Conservation (phyloP, 805 yeast species). For the Lipomyces sp. region DNA sequence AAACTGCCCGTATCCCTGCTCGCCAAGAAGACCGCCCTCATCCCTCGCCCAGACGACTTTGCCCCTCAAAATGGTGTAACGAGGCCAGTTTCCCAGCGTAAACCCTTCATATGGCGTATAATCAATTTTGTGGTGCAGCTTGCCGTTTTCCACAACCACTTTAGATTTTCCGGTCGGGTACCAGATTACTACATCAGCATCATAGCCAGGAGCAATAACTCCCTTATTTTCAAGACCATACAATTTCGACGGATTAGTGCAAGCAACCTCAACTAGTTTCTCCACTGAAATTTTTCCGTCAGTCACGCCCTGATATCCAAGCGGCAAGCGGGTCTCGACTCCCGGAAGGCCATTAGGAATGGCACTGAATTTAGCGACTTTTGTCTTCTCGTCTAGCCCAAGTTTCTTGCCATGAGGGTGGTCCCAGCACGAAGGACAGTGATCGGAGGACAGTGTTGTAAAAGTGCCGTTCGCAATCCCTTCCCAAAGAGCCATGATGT, state of each 20-base stretch:
- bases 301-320: slow-evolving; percentile 46
- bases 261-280: slow-evolving; percentile 46
- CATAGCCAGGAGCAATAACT: slow-evolving; percentile 45
- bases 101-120: slow-evolving; percentile 39
- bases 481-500: slow-evolving; percentile 47
- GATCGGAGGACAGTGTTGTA: slow-evolving; percentile 48
- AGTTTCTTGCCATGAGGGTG: slow-evolving; percentile 44
- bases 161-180: slow-evolving; percentile 41
- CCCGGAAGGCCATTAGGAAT: slow-evolving; percentile 53
- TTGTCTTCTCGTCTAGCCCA: slow-evolving; percentile 38
- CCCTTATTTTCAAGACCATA: slow-evolving; percentile 48
- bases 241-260: slow-evolving; percentile 47
- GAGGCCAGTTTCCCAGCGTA: slow-evolving; percentile 47
- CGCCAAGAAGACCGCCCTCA: slow-evolving; percentile 25
- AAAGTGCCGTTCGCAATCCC: slow-evolving; percentile 48
- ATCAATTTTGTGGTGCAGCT: slow-evolving; percentile 31
- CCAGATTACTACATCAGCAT: slow-evolving; percentile 51
- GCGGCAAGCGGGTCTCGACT: slow-evolving; percentile 47
- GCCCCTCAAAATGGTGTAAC: slow-evolving; percentile 42
- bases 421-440: slow-evolving; percentile 47
- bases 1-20: slow-evolving; percentile 28
- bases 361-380: slow-evolving; percentile 43
- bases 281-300: slow-evolving; percentile 43
- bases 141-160: slow-evolving; percentile 37
- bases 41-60: slow-evolving; percentile 26